Evolutionary conservation across 2,329 filamentous ascomycete species (phyloP).

Genomic region (Aspergillus ruber): DNA sequence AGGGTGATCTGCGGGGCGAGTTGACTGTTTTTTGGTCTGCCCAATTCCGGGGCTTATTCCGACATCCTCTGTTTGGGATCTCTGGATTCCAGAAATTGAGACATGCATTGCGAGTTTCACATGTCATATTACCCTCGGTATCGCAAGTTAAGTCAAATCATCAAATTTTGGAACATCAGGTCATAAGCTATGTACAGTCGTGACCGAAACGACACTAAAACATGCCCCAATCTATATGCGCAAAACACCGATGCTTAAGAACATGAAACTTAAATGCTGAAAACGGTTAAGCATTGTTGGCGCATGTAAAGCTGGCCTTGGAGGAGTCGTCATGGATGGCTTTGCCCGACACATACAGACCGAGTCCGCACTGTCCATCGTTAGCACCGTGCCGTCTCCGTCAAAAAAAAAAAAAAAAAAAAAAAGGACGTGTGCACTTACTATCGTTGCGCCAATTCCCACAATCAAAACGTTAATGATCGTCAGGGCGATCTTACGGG

Average conservation of each 20-base stretch:
- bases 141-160: not conserved
- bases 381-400: not conserved
- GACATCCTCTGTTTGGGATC: too few relatives aligned
- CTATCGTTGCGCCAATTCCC: constrained; percentile 22
- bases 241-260: not conserved
- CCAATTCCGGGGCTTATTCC: too few relatives aligned
- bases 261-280: constrained; percentile 1
- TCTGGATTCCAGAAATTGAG: too few relatives aligned
- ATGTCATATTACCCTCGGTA: too few relatives aligned
- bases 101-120: too few relatives aligned
- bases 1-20: too few relatives aligned
- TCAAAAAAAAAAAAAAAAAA: too few relatives aligned
- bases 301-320: constrained; percentile 34
- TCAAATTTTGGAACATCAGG: not conserved
- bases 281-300: constrained; percentile 15
- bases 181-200: constrained; percentile 1
- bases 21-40: too few relatives aligned
- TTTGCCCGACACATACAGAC: constrained; percentile 32
- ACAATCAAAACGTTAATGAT: constrained; percentile 42
- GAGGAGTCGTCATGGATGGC: constrained; percentile 28
- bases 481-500: constrained; percentile 40
- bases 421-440: too few relatives aligned
- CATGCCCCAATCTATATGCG: constrained; percentile 3
- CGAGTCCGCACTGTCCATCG: constrained; percentile 23
- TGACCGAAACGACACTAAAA: not conserved